Percentiles rank a stretch among this genome's conserved stretches.
phyloP scores from a whole-genome alignment of 1,139 yeast genomes.

The Debaryomyces subglobosus region DNA sequence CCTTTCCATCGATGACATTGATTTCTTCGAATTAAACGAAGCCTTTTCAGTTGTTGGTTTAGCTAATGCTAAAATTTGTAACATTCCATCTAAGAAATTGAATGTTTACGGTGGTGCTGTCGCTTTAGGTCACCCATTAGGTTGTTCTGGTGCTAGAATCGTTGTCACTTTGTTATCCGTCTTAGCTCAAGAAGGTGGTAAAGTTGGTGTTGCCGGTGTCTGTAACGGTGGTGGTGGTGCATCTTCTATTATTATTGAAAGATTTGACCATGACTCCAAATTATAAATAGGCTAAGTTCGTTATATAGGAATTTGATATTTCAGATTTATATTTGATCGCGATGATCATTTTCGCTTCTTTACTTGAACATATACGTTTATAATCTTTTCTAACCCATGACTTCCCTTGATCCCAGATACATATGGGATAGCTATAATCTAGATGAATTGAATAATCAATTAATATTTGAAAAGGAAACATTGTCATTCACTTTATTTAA shows the following conservation, averaged over 20 bases:
- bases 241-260: constrained; percentile 38
- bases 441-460: constrained; percentile 5
- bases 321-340: background rate
- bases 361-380: background rate
- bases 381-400: background rate
- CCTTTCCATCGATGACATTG: constrained; percentile 55
- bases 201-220: constrained; percentile 85
- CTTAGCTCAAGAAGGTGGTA: constrained; percentile 75
- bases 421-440: constrained; percentile 12
- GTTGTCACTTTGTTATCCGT: constrained; percentile 77
- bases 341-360: background rate
- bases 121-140: constrained; percentile 92
- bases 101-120: constrained; percentile 97
- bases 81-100: constrained; percentile 63
- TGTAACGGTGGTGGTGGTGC: constrained; percentile 99
- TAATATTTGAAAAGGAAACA: constrained; percentile 10
- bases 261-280: constrained; percentile 31
- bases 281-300: constrained; percentile 18
- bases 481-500: constrained; percentile 9
- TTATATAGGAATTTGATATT: background rate
- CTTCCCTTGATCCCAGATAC: constrained; percentile 5
- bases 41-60: constrained; percentile 92
- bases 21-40: constrained; percentile 86
- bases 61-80: constrained; percentile 75
- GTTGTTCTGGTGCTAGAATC: constrained; percentile 93